phyloP scores from a whole-genome alignment of 768 basidiomycete species.

The Pleurotus giganteus region DNA sequence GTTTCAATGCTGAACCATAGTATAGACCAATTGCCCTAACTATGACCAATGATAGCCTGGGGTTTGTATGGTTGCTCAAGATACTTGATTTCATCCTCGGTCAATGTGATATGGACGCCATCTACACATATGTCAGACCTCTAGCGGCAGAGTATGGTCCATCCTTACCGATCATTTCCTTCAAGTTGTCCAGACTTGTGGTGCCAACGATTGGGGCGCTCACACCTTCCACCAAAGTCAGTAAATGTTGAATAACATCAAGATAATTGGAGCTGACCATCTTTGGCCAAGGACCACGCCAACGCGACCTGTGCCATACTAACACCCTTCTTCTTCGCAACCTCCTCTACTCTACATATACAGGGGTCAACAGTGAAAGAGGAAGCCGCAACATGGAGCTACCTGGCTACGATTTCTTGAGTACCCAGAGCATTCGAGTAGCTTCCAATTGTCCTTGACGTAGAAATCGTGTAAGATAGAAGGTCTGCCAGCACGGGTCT shows the following conservation, averaged over 20 bases:
- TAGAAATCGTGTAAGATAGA: neutral
- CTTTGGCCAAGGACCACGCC: slow-evolving; percentile 43
- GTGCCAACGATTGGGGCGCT: slow-evolving; percentile 51
- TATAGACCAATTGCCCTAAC: neutral
- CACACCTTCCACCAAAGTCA: slow-evolving; percentile 22
- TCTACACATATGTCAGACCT: slow-evolving; percentile 18
- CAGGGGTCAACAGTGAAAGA: neutral
- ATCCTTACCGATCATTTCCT: slow-evolving; percentile 40
- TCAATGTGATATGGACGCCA: slow-evolving; percentile 42
- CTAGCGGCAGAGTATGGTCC: too few relatives aligned
- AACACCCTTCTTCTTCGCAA: slow-evolving; percentile 40
- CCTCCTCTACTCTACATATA: slow-evolving; percentile 37
- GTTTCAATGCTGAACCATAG: neutral
- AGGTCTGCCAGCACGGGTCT: neutral
- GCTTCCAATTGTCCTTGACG: slow-evolving; percentile 8
- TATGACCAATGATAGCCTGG: slow-evolving; percentile 42
- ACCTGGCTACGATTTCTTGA: slow-evolving; percentile 28
- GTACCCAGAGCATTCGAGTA: slow-evolving; percentile 10
- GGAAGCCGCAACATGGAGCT: slow-evolving; percentile 10
- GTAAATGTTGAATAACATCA: neutral
- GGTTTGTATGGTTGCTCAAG: slow-evolving; percentile 53
- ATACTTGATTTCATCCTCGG: slow-evolving; percentile 49
- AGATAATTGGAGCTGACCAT: slow-evolving; percentile 13
- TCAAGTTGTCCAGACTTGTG: slow-evolving; percentile 41
- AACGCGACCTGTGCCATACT: slow-evolving; percentile 47